These are phyloP conservation scores for Gastrodia elata DNA, from an alignment of 106 monocot genomes.

Conservation along the genomic window DNA sequence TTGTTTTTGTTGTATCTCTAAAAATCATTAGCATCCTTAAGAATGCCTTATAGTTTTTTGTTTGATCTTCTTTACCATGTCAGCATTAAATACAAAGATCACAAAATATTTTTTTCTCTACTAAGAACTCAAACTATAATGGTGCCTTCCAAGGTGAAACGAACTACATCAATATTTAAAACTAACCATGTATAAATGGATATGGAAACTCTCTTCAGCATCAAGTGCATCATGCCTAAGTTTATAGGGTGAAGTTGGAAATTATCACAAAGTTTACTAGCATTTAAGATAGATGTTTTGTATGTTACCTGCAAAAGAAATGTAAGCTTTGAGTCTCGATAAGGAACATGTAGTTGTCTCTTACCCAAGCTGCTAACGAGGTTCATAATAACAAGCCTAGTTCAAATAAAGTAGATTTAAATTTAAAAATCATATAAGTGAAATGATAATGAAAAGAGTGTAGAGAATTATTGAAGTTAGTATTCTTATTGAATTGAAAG, in stretches of 20 bases:
- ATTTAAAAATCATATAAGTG: background rate
- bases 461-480: background rate
- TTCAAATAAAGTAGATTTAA: conserved; percentile 4
- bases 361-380: conserved; percentile 64
- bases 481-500: conserved; percentile 3
- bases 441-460: background rate
- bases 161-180: background rate
- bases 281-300: background rate
- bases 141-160: background rate
- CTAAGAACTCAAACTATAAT: background rate
- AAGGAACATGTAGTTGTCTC: conserved; percentile 80
- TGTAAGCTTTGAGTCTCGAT: conserved; percentile 95
- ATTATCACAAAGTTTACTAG: background rate
- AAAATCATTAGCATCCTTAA: background rate
- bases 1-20: no score
- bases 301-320: conserved; percentile 87
- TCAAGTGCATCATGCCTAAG: background rate
- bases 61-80: background rate
- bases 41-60: background rate
- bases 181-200: background rate
- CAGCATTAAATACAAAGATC: background rate
- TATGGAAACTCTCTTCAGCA: background rate
- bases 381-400: conserved; percentile 97
- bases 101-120: background rate
- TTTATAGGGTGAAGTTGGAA: background rate